These are phyloP conservation scores for Nigrospora osmanthi DNA, from an alignment of 2,329 filamentous ascomycete species.

Conservation along the genomic window DNA sequence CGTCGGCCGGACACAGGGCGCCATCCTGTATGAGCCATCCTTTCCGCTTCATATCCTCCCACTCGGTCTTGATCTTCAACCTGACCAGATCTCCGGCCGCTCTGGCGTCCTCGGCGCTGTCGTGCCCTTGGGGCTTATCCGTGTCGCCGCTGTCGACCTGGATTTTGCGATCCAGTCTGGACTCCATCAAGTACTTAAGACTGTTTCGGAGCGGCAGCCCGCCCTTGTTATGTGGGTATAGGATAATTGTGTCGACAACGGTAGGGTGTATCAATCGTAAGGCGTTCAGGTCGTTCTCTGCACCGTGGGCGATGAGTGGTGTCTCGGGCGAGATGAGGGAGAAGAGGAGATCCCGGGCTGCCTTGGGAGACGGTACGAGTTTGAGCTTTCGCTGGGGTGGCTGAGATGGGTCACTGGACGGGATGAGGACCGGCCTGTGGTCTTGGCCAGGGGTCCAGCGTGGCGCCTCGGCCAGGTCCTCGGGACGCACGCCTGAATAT, in stretches of 20 bases:
- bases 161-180: conserved; percentile 66
- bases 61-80: conserved; percentile 60
- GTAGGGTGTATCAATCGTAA: conserved; percentile 77
- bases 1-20: conserved; percentile 30
- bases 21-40: conserved; percentile 60
- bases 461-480: conserved; percentile 65
- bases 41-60: conserved; percentile 55
- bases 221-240: conserved; percentile 72
- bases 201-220: conserved; percentile 65
- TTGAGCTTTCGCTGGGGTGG: conserved; percentile 42
- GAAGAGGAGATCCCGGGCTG: conserved; percentile 72
- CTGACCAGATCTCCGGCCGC: conserved; percentile 82
- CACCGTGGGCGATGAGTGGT: conserved; percentile 82
- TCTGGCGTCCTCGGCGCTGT: conserved; percentile 84
- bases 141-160: conserved; percentile 49
- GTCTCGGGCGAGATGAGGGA: conserved; percentile 67
- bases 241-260: conserved; percentile 76
- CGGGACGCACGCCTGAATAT: conserved; percentile 78
- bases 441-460: conserved; percentile 36
- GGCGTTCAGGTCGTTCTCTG: conserved; percentile 92
- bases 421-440: conserved; percentile 15
- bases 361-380: conserved; percentile 67
- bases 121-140: conserved; percentile 58
- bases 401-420: conserved; percentile 12
- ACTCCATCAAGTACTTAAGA: conserved; percentile 66